Conservation (phyloP, 495 filamentous ascomycete species). For the Hypoxylon fuscum region DNA sequence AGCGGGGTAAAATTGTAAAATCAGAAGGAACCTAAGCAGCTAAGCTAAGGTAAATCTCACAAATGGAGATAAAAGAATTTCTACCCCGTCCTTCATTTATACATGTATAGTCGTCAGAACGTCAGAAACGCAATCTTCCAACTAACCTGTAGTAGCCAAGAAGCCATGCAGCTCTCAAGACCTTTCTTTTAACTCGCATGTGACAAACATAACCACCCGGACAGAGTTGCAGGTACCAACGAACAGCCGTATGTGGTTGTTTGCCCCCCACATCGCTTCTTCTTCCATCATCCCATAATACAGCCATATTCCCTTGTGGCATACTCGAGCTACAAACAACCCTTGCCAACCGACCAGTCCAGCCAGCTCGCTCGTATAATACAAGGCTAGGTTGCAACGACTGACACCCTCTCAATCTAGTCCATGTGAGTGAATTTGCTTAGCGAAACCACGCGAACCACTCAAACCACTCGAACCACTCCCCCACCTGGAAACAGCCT, state of each 20-base stretch:
- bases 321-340: no score
- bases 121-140: no score
- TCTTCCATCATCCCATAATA: no score
- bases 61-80: no score
- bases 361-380: constrained; percentile 13
- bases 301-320: constrained; percentile 7
- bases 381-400: constrained; percentile 11
- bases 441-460: no score
- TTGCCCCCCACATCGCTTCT: constrained; percentile 9
- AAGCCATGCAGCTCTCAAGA: no score
- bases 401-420: constrained; percentile 21
- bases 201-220: constrained; percentile 6
- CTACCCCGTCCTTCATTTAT: no score
- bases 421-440: constrained; percentile 30
- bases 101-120: no score
- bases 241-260: constrained; percentile 7
- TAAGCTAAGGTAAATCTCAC: no score
- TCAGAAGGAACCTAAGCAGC: no score
- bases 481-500: constrained; percentile 17
- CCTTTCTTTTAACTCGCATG: constrained; percentile 5
- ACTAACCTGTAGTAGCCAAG: no score
- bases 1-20: constrained; percentile 6
- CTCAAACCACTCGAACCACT: constrained; percentile 16
- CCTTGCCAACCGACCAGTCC: constrained; percentile 12
- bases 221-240: constrained; percentile 5